Evolutionary conservation across 495 filamentous ascomycete species (phyloP), one percentile per base, ranked within the genome.

Genomic region (Aspergillus sparsus): DNA sequence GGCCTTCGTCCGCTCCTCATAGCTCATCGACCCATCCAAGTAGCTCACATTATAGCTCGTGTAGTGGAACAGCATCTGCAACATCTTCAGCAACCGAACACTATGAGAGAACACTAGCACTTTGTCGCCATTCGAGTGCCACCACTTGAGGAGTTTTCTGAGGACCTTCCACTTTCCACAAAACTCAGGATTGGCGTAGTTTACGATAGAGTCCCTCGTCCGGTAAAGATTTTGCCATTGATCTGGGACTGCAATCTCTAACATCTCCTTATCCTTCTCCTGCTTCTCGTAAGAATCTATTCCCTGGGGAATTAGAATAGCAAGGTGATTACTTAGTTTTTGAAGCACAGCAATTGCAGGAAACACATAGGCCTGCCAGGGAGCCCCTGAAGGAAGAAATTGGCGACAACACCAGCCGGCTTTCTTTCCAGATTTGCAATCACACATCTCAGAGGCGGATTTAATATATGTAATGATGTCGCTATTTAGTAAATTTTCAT

Each of bases 121-220:
- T 71, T 98, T 98, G 71, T 98, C 92, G 7, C 90, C 91, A 66
- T 88, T 92, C 15, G 79, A 77, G 67, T 96, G 85, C 94, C 94
- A 98, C 74, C 93, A 94, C 27, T 84, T 85, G 0, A 98, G 82
- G 4, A 98, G 80, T 64, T 92, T 95, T 57, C 85, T 87, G 12
- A 98, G 77, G 15, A 98, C 84, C 72, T 92, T 92, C 94, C 94
- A 98, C 73, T 98, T 98, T 3, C 94, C 94, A 67, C 94, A 98
- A 64, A 93, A 97, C 53, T 96, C 90, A 0, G 90, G 89, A 60
- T 96, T 93, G 15, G 93, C 86, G 62, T 89, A 91, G 69, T 88
- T 92, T 41, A 89, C 72, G 54, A 98, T 86, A 0, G 85, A 89
- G 53, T 97, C 91, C 56, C 90, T 82, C 18, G 85, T 85, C 10